phyloP scores from a whole-genome alignment of 2,329 filamentous ascomycete genomes.

The Chaetomium sp. region DNA sequence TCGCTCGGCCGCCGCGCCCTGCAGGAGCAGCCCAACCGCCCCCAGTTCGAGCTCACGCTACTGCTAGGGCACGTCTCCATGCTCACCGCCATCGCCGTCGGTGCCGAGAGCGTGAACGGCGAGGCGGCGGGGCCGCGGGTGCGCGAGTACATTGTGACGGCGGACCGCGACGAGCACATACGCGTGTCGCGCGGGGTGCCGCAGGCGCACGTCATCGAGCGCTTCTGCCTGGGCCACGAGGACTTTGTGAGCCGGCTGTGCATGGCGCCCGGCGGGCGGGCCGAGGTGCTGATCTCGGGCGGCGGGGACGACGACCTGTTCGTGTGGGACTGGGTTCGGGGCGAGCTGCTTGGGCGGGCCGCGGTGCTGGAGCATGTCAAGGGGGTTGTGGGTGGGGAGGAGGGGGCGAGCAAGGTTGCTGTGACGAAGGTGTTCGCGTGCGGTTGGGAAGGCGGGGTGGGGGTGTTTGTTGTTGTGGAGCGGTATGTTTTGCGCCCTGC shows the following conservation, averaged over 20 bases:
- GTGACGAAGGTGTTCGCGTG: conserved; percentile 47
- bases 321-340: conserved; percentile 77
- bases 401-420: conserved; percentile 48
- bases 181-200: conserved; percentile 76
- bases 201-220: conserved; percentile 85
- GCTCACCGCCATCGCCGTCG: conserved; percentile 70
- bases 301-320: conserved; percentile 80
- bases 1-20: conserved; percentile 37
- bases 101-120: neutral
- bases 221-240: conserved; percentile 84
- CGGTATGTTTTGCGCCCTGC: conserved; percentile 45
- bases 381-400: conserved; percentile 31
- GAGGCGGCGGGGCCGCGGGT: too few species aligned
- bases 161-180: conserved; percentile 71
- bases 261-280: conserved; percentile 54
- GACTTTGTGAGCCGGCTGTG: conserved; percentile 81
- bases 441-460: conserved; percentile 30
- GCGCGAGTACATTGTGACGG: conserved; percentile 56
- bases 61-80: conserved; percentile 94
- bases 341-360: conserved; percentile 55
- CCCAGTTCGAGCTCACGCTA: conserved; percentile 71
- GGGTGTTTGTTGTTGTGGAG: conserved; percentile 49
- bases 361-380: conserved; percentile 52
- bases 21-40: conserved; percentile 11
- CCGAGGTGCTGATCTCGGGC: conserved; percentile 75